Evolutionary conservation across 2,329 filamentous ascomycete genomes (phyloP), one percentile per base, ranked within the genome.

Genomic region (Aplosporella prunicola): DNA sequence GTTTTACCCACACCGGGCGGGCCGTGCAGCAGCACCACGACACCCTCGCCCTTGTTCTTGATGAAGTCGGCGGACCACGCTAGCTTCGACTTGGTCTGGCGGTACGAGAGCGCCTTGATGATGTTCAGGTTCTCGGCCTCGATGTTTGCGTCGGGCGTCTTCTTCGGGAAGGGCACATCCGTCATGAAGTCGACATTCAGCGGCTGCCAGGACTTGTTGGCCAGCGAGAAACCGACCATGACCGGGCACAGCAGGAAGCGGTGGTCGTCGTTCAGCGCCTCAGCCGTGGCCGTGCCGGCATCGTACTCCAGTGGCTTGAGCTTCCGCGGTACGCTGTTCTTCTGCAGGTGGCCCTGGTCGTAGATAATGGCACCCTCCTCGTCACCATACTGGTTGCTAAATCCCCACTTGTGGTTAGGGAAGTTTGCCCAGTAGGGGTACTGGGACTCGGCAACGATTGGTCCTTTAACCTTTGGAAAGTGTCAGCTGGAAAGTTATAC

Each of bases 51-150:
- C 36, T 39, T 39, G 36, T 39, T 33, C 24, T 33, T 33, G 30
- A 39, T 39, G 20, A 39, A 39, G 24, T 39, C 36, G 17, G 36
- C 30, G 5, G 36, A 39, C 36, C 36, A 39, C 16, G 23, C 22
- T 13, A 24, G n/a, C 17, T 22, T 26, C 8, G 36, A 20, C 9
- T 30, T 26, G n/a, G 33, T 20, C 24, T 39, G 36, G 8, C 36
- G 36, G 25, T 33, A 20, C n/a, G 36, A 39, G 2, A 39, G 30
- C 5, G 36, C 36, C 11, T 30, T 31, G 36, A 39, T 39, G 18
- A 39, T 33, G 5, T 22, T 27, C 9, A 39, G 36, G 13, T 39
- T 32, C 15, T 33, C 30, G 13, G 14, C 13, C 5, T 24, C 29
- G 30, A 39, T 39, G 24, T 39, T 33, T 14, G 36, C 36, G 4